Evolutionary conservation across 2,329 filamentous ascomycete genomes (phyloP), one percentile per base, ranked within the genome.

Genomic region (Talaromyces funiculosus): DNA sequence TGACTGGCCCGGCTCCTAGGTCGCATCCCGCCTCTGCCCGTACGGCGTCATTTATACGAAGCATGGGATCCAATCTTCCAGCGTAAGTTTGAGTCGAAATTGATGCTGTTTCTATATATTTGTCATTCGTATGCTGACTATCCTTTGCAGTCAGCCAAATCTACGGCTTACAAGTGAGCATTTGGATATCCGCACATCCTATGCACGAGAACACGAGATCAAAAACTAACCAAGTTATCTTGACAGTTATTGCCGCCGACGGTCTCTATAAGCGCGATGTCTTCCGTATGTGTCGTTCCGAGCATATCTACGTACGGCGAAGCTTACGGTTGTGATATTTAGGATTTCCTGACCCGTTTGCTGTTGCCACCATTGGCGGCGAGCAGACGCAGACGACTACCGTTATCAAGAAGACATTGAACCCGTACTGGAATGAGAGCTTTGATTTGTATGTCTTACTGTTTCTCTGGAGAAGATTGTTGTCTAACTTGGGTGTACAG

Each of bases 351-450:
- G 94, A 99, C 77, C 94, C 94, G 24, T 99, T 99, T 74, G 93
- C 94, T 49, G 94, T 99, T 66, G 93, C 92, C 68, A 99, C 94
- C 61, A 87, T 97, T 77, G 93, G 92, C 77, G 94, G 94, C 75
- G 94, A 99, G 78, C 94, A 99, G 80, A 99, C 94, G 61, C 91
- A 92, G 78, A 97, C 94, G n/a, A 99, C 94, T 10, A 88, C 88
- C 38, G 94, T 97, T 67, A 96, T 94, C 76, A 97, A 97, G 79
- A 90, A 94, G 78, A 97, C 94, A 10, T 81, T 99, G 76, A 97
- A 97, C 76, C 94, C 94, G n/a, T 99, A 99, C 76, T 99, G 94
- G 94, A 99, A 99, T 77, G 94, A 99, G 81, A 92, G 87, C 73
- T 99, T 99, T 80, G 94, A 99, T 77, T 89, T 99, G 94, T 97